Evolutionary conservation across 2,329 filamentous ascomycete genomes (phyloP).

Genomic region (Aspergillus awamori): DNA sequence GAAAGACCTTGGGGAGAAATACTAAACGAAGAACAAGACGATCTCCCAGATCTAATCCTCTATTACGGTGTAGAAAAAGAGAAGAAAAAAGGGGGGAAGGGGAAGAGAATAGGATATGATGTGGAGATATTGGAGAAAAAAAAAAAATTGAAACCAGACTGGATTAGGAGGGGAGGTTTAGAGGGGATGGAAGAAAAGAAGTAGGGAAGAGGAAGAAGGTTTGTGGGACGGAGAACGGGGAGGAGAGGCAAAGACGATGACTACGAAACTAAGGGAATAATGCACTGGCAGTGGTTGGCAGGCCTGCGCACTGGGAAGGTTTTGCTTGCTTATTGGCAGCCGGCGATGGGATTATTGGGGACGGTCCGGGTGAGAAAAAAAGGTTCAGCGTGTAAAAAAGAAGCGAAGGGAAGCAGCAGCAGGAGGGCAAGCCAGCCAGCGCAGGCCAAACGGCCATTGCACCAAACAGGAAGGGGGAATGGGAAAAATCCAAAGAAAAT

Average conservation of each 20-base stretch:
- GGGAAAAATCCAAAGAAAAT: conserved; percentile 4
- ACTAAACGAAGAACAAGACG: conserved; percentile 25
- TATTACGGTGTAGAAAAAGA: conserved; percentile 29
- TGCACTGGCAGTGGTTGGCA: conserved; percentile 8
- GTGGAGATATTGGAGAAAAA: conserved; percentile 22
- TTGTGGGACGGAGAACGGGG: conserved; percentile 19
- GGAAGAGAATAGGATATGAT: conserved; percentile 21
- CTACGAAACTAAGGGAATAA: conserved; percentile 12
- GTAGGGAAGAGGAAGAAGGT: conserved; percentile 21
- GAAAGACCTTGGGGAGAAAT: conserved; percentile 30
- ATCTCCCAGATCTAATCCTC: conserved; percentile 32
- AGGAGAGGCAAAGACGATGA: conserved; percentile 23
- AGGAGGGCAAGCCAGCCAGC: conserved; percentile 2
- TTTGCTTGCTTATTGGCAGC: conserved; percentile 12
- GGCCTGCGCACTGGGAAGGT: conserved; percentile 3
- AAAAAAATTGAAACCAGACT: conserved; percentile 19
- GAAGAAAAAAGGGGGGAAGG: conserved; percentile 19
- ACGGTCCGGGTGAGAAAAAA: conserved; percentile 5
- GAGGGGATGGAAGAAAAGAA: conserved; percentile 23
- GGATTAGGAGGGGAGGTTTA: conserved; percentile 17
- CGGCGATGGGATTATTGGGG: conserved; percentile 1
- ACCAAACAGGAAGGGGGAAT: background rate
- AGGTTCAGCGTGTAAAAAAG: conserved; percentile 7
- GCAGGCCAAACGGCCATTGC: background rate
- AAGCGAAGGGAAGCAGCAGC: conserved; percentile 10